Evolutionary conservation across 2,329 filamentous ascomycete genomes (phyloP).

Genomic region (Lasiodiplodia hormozganensis): DNA sequence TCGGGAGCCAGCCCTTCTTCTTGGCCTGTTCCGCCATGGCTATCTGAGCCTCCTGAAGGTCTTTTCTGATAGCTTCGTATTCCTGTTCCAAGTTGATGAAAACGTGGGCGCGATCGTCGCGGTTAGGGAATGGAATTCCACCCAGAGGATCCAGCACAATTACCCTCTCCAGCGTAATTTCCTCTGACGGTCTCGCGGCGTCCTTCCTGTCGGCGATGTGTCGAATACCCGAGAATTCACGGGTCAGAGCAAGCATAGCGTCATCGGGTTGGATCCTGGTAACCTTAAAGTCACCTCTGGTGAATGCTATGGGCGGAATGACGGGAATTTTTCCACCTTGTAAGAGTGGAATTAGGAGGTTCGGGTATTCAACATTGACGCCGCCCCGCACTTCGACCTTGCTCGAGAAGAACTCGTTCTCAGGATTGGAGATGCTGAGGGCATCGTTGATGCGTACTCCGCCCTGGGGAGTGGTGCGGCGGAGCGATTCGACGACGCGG

Average conservation of each 20-base stretch:
- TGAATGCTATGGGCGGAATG: constrained; percentile 70
- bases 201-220: neutral
- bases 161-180: constrained; percentile 71
- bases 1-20: constrained; percentile 40
- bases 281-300: constrained; percentile 43
- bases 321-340: constrained; percentile 74
- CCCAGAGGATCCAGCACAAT: constrained; percentile 89
- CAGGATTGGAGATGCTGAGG: constrained; percentile 48
- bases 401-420: constrained; percentile 36
- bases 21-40: constrained; percentile 32
- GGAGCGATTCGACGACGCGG: constrained; percentile 77
- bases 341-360: constrained; percentile 69
- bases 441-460: constrained; percentile 71
- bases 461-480: constrained; percentile 70
- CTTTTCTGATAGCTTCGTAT: constrained; percentile 70
- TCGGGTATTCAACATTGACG: constrained; percentile 51
- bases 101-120: constrained; percentile 70
- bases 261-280: constrained; percentile 64
- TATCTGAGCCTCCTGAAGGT: constrained; percentile 55
- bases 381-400: constrained; percentile 45
- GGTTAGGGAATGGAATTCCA: constrained; percentile 74
- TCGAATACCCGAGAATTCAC: constrained; percentile 73
- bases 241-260: constrained; percentile 77
- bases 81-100: constrained; percentile 97
- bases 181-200: neutral